Base-by-base conservation (phyloP, 345 rosid genomes). In the Moricandia moricandioides region DNA sequence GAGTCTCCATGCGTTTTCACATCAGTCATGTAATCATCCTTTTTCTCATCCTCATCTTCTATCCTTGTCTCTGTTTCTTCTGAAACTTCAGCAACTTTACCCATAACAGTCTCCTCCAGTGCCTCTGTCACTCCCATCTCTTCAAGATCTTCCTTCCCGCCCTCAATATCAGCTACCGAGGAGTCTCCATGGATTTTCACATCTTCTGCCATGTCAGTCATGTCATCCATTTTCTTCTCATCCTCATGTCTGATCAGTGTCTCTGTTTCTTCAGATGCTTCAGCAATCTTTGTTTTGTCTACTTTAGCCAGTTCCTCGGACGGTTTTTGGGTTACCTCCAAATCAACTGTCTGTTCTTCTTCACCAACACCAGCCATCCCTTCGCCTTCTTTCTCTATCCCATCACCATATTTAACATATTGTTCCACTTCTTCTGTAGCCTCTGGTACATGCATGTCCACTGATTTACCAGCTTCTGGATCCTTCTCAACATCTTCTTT, bases 61-160 rank as follows among this genome's bases (percentile, higher is more conserved):
- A 37, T 62, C 54, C 8, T 70, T 58, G 51, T 75, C 62, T 77
- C 86, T 8, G 62, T 52, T 40, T 82, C 83, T 52, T 57, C 71
- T 51, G 58, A 82, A 27, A 27, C 52, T 62, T 67, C 73, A 31
- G 70, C 35, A 31, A 37, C 66, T 35, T 59, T 40, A 67, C 58
- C 81, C 75, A 26, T 35, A 55, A 70, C 82, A 47, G 66, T 55
- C 40, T 84, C 79, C 74, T 78, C 82, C 35, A 17, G 72, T 65
- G 56, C 63, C 52, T 72, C 80, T 60, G 34, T 27, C 43, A 26
- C 6, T 63, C 61, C 71, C 47, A 40, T 63, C 57, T 69, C 75
- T 60, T 75, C 88, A 35, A 62, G 78, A 34, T 56, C 68, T 54
- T 80, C 85, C 29, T 2, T 74, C 49, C 40, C 81, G 55, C 81